These are phyloP conservation scores for Sphagnum contortum DNA, from an alignment of 225 moss, liverwort and hornwort genomes.

Conservation along the genomic window DNA sequence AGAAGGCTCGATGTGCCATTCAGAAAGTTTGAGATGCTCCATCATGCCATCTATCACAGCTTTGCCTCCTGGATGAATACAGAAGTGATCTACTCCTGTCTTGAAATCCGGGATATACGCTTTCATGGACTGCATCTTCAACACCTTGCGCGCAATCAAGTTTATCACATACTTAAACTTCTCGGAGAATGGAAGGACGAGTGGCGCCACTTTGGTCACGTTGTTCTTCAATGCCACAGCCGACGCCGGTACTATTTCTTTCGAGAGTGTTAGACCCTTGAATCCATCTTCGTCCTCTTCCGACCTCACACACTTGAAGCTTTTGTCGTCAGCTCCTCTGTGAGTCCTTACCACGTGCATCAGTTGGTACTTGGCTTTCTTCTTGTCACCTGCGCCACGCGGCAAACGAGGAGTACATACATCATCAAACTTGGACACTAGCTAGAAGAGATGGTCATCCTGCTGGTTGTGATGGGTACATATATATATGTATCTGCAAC, in stretches of 20 bases:
- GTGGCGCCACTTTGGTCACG: slow-evolving; percentile 32
- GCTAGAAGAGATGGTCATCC: too few species aligned
- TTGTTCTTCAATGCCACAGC: slow-evolving; percentile 14
- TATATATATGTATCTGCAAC: too few species aligned
- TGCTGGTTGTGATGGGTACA: too few species aligned
- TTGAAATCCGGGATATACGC: slow-evolving; percentile 30
- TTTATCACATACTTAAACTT: slow-evolving; percentile 22
- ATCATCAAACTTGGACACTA: too few species aligned
- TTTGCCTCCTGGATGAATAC: slow-evolving; percentile 41
- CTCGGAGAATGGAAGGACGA: slow-evolving; percentile 21
- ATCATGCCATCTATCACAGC: slow-evolving; percentile 35
- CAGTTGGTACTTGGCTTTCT: slow-evolving; percentile 28
- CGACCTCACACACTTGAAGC: slow-evolving; percentile 22
- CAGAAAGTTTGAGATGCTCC: slow-evolving; percentile 18
- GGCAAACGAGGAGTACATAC: background rate
- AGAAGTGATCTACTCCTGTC: slow-evolving; percentile 24
- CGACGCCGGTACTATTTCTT: slow-evolving; percentile 21
- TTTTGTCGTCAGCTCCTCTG: slow-evolving; percentile 12
- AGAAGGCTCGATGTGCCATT: slow-evolving; percentile 26
- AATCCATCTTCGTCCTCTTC: slow-evolving; percentile 3
- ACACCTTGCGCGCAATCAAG: slow-evolving; percentile 13
- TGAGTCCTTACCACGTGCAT: slow-evolving; percentile 30
- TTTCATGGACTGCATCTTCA: slow-evolving; percentile 3
- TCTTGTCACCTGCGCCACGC: slow-evolving; percentile 17
- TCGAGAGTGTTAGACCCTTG: slow-evolving; percentile 20